Evolutionary conservation across 176 grass and related monocot genomes (phyloP).

Genomic region (Saccharum spontaneum): DNA sequence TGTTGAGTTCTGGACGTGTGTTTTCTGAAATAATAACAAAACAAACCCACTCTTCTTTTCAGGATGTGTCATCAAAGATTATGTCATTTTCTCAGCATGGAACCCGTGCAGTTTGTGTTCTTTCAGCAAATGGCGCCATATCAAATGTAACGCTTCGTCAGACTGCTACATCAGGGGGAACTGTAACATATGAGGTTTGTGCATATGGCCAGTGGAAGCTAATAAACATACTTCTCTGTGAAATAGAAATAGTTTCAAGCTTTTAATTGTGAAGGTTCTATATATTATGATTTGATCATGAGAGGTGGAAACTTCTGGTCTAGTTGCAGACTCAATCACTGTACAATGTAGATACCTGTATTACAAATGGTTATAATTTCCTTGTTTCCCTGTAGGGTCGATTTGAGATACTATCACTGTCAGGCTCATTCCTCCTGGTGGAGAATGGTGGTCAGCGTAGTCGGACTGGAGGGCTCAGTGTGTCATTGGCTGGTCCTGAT

Average conservation of each 20-base stretch:
- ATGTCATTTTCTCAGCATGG: conserved; percentile 97
- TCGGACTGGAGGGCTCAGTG: conserved; percentile 86
- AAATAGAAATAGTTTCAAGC: not conserved
- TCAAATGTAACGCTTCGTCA: conserved; percentile 96
- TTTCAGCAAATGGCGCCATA: conserved; percentile 97
- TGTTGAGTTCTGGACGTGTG: not conserved
- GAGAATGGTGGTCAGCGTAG: conserved; percentile 76
- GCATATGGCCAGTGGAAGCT: conserved; percentile 3
- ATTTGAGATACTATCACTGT: conserved; percentile 94
- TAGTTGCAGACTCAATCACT: not conserved
- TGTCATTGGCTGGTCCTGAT: conserved; percentile 89
- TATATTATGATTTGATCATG: not conserved
- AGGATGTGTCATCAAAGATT: conserved; percentile 92
- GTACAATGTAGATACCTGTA: not conserved
- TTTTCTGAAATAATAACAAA: not conserved
- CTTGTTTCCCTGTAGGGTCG: conserved; percentile 50
- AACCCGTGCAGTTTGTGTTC: conserved; percentile 76
- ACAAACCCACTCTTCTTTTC: conserved; percentile 28
- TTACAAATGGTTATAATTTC: not conserved
- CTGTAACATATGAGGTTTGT: conserved; percentile 97
- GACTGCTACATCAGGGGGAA: conserved; percentile 94
- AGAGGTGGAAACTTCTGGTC: not conserved
- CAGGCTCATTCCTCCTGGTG: conserved; percentile 74
- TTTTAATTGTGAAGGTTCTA: not conserved
- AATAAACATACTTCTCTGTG: not conserved